Base-by-base conservation (phyloP, 164 flowering plant species). In the Magnolia officinalis region DNA sequence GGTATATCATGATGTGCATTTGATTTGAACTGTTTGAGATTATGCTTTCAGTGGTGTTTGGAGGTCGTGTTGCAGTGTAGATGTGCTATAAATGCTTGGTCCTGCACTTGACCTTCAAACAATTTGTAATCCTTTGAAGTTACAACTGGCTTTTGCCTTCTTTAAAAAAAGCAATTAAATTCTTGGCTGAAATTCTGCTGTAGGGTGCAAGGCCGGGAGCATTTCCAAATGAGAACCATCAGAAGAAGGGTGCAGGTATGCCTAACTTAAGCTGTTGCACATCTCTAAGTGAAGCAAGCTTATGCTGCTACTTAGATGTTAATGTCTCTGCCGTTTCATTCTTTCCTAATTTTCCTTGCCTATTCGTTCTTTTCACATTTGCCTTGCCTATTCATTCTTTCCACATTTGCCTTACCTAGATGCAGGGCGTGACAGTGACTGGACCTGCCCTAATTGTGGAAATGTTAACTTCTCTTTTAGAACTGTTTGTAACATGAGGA, bases 381-480 rank as follows among this genome's bases (percentile, higher is more conserved):
- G 18, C 61, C 61, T 55, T 55, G 21, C 29, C 1, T 65, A 21
- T 20, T 20, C 13, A 16, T 65, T 65, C 11, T 71, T 78, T 49
- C 24, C 18, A 52, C 80, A 20, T 66, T 16, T 29, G 72, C 9
- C 13, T 67, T 10, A n/a, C 80, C 10, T 71, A 93, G 98, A 93
- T 80, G 80, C 81, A 50, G 85, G 91, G 19, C 92, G 95, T 31
- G 98, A 92, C 75, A 90, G 88, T 86, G 99, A 96, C 74, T 96
- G 99, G 99, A 83, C 86, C 37, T 96, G 99, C 83, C 99, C 99
- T 20, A 91, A 92, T 74, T 96, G 99, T 88, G 94, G 97, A 67
- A 96, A 96, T 83, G 83, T 91, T 63, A 96, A 96, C 82, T 96
- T 96, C 85, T 91, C 99, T 18, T 96, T 96, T 77, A 86, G 99